Base-by-base conservation (phyloP, 2,329 filamentous ascomycete species). In the Domatiomyces catenatus region DNA sequence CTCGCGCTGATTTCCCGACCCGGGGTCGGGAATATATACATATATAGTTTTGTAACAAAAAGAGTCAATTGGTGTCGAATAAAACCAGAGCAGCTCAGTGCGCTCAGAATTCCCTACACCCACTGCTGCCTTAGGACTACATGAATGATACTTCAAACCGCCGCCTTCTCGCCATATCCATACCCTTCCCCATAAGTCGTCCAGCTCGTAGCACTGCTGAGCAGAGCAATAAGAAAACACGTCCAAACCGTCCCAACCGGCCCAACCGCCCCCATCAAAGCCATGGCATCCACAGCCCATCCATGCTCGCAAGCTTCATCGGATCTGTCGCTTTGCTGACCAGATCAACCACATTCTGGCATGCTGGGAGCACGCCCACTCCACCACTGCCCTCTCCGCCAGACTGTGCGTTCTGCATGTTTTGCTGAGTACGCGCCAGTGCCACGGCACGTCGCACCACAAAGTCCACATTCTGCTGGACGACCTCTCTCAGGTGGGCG, bases 221-320 rank as follows among this genome's bases (percentile, higher is more conserved):
- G 15, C 32, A 15, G 3, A 39, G 32, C 15, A 15, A 32, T 8
- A 10, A 32, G 28, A 39, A 39, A 39, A 15, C 15, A 15, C 8
- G 4, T 39, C 32, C 8, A 39, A 39, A 39, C 8, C n/a, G n/a
- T n/a, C n/a, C n/a, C n/a, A n/a, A n/a, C n/a, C n/a, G n/a, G n/a
- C n/a, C n/a, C n/a, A n/a, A n/a, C n/a, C n/a, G 3, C 7, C 28
- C 4, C 32, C 32, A 15, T 39, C 58, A 96, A 63, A 96, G 71
- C 71, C 94, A 98, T 20, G 87, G 83, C 90, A 96, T 96, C 88
- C 92, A 99, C 60, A 98, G 71, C 52, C 89, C 81, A 73, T 98
- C 92, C 62, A 85, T 89, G 67, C 86, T 79, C 44, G 84, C 83
- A 67, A 99, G 67, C 65, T 92, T 88, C 71, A 86, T 81, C 1